Percentiles rank a stretch among this genome's conserved stretches.
phyloP scores from a whole-genome alignment of 116 monocot genomes.

The Iris pallida region DNA sequence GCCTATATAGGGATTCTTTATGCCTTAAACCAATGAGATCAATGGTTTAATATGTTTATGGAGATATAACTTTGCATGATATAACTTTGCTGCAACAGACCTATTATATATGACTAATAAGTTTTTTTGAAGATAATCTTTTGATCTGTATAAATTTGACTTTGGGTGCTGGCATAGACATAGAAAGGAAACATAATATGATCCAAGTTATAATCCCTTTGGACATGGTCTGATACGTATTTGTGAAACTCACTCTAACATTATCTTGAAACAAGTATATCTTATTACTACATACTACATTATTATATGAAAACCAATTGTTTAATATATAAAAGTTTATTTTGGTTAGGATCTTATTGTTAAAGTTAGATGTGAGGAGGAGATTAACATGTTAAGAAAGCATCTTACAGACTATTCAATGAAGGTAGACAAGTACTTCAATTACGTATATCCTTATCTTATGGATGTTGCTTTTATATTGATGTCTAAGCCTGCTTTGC shows the following conservation, averaged over 20 bases:
- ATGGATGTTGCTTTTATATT: not conserved
- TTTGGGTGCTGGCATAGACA: constrained; percentile 41
- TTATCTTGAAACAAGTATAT: constrained; percentile 72
- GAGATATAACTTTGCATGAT: no score
- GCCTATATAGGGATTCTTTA: no score
- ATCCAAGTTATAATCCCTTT: constrained; percentile 34
- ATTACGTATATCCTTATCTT: not conserved
- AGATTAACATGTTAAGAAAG: constrained; percentile 75
- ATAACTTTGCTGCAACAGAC: not conserved
- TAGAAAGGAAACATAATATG: constrained; percentile 63
- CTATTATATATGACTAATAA: not conserved
- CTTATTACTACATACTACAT: constrained; percentile 1
- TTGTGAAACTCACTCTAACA: constrained; percentile 47
- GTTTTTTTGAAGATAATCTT: constrained; percentile 4
- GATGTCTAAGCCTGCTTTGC: not conserved
- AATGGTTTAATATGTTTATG: no score
- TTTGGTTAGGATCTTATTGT: constrained; percentile 65
- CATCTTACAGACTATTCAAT: constrained; percentile 83
- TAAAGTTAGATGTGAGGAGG: constrained; percentile 83
- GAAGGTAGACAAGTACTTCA: constrained; percentile 42
- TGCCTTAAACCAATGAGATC: no score
- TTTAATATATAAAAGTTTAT: constrained; percentile 13
- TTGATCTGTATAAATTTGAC: constrained; percentile 2
- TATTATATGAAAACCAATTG: constrained; percentile 46
- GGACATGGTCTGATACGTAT: constrained; percentile 39